Evolutionary conservation across 306 rosid species (phyloP), one percentile per base, ranked within the genome.

Genomic region (Sindora glabra): DNA sequence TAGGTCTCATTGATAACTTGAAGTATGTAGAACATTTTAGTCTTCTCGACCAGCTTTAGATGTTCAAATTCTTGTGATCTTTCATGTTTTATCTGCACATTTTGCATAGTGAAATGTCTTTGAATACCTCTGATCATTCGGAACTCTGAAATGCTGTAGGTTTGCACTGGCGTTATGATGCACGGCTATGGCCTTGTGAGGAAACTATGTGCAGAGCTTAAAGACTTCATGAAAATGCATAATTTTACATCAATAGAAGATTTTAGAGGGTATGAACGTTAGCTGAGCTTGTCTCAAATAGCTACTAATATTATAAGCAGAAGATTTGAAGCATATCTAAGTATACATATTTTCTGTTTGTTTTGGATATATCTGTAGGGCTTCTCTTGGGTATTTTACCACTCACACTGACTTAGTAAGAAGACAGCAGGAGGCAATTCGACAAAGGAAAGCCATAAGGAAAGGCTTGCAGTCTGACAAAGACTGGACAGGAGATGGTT

Each of bases 401-500:
- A 82, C 99, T 24, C 99, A 92, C 78, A 89, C 82, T 10, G 96
- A 92, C 36, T 80, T 92, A 75, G 99, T 92, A 18, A 72, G 33
- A 54, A 78, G 89, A 83, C 99, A 92, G 68, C 86, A 78, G 24
- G 99, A 86, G 67, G 96, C 96, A 59, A 84, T 92, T 16, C 48
- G 47, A 69, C 88, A 81, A 74, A 84, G 99, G 65, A 92, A 89
- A 73, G 96, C 96, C 21, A 71, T 64, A 46, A 81, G 29, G 76
- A 83, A 77, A 74, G 99, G 99, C 4, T 78, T 92, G 79, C 79
- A 78, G 14, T 92, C 99, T 22, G 99, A 92, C 59, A 89, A 81
- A 64, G 99, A 92, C 15, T 92, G 99, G 96, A 92, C 99, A 0
- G 99, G 96, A 57, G 99, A 89, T 82, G 96, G 99, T 52, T 92